Evolutionary conservation across 768 basidiomycete species (phyloP).

Genomic region (Leccinum ochraceum): DNA sequence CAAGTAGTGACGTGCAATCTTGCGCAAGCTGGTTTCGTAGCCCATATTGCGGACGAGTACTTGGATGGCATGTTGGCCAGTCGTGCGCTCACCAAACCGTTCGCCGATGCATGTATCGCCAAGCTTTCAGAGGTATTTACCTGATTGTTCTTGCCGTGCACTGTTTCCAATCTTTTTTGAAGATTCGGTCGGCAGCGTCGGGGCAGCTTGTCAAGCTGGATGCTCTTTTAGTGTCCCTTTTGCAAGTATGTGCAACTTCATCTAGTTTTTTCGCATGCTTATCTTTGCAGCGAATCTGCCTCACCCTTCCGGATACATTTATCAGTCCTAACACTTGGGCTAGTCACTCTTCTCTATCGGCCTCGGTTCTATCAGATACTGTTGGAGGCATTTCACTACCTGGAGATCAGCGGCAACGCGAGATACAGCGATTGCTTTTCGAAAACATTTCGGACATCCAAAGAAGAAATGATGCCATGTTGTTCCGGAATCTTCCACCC

Average conservation of each 20-base stretch:
- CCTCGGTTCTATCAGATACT: constrained; percentile 43
- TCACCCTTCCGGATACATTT: constrained; percentile 74
- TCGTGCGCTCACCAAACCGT: constrained; percentile 67
- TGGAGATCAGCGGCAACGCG: constrained; percentile 37
- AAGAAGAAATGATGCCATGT: constrained; percentile 77
- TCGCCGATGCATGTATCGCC: constrained; percentile 67
- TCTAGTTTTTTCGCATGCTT: background rate
- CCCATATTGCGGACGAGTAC: constrained; percentile 78
- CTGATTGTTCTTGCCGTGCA: background rate
- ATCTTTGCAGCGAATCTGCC: constrained; percentile 56
- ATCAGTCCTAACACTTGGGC: constrained; percentile 73
- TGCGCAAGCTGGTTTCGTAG: constrained; percentile 78
- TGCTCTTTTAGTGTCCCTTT: constrained; percentile 50
- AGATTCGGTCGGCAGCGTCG: constrained; percentile 60
- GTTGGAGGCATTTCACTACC: constrained; percentile 29
- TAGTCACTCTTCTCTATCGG: constrained; percentile 43
- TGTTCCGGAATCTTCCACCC: constrained; percentile 66
- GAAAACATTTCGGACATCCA: constrained; percentile 70
- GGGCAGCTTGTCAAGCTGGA: constrained; percentile 58
- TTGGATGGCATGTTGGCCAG: constrained; percentile 64
- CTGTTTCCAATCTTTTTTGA: constrained; percentile 9
- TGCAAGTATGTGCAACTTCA: constrained; percentile 52
- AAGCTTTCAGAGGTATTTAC: constrained; percentile 64
- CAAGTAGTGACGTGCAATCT: constrained; percentile 78
- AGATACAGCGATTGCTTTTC: constrained; percentile 49